Evolutionary conservation across 805 yeast species (phyloP).

Genomic region (Lipomyces orientalis): DNA sequence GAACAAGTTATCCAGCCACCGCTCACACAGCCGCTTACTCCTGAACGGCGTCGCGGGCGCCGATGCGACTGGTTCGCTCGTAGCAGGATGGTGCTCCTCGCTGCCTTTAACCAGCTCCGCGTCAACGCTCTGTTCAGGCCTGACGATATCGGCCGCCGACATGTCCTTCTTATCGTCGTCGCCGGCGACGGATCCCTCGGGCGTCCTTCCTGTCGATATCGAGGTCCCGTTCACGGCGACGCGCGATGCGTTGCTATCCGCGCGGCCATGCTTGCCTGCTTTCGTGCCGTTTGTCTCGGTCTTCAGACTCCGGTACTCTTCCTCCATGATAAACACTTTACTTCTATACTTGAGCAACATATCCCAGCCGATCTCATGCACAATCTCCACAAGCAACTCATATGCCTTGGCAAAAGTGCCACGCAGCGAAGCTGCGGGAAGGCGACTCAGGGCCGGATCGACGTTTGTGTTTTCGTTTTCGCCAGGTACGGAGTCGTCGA

Average conservation of each 20-base stretch:
- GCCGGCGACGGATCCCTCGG: conserved; percentile 36
- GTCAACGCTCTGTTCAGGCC: conserved; percentile 38
- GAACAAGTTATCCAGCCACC: conserved; percentile 80
- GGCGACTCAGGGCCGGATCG: conserved; percentile 56
- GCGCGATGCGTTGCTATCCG: conserved; percentile 33
- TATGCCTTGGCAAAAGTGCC: conserved; percentile 67
- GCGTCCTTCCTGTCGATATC: conserved; percentile 1
- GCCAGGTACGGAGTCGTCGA: conserved; percentile 42
- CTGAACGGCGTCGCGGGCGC: conserved; percentile 39
- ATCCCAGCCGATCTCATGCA: conserved; percentile 82
- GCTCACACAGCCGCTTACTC: conserved; percentile 67
- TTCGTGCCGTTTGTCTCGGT: conserved; percentile 33
- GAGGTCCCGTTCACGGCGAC: conserved; percentile 35
- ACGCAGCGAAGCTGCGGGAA: conserved; percentile 58
- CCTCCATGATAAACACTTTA: conserved; percentile 79
- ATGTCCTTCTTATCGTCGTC: conserved; percentile 29
- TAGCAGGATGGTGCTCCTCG: conserved; percentile 27
- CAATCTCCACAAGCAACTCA: conserved; percentile 70
- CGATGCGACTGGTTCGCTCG: conserved; percentile 10
- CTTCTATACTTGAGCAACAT: conserved; percentile 68
- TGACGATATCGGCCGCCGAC: conserved; percentile 23
- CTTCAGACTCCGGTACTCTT: conserved; percentile 57
- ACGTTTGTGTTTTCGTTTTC: conserved; percentile 43
- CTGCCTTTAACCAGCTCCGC: conserved; percentile 37
- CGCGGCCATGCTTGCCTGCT: conserved; percentile 27